These are phyloP conservation scores for Lichtheimia corymbifera DNA, from an alignment of 371 early-diverging fungal genomes.

Conservation along the genomic window DNA sequence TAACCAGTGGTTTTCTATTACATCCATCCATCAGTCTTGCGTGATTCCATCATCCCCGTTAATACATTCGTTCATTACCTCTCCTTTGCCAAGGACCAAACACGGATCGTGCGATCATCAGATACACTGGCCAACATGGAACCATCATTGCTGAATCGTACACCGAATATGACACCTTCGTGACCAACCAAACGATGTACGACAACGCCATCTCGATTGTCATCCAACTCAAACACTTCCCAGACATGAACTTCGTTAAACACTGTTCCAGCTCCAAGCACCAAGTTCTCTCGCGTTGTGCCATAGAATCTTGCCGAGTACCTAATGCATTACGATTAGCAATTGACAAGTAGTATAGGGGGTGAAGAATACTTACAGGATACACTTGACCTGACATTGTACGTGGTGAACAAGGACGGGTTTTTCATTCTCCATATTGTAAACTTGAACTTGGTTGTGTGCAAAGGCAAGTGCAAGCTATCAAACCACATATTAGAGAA, in stretches of 20 bases:
- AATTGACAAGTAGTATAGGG: not conserved
- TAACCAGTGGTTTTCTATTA: slow-evolving; percentile 41
- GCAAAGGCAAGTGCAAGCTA: slow-evolving; percentile 69
- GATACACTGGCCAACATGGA: slow-evolving; percentile 69
- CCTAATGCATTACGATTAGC: slow-evolving; percentile 11
- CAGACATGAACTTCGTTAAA: slow-evolving; percentile 83
- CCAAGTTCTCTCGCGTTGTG: slow-evolving; percentile 41
- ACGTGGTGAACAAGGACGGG: slow-evolving; percentile 28
- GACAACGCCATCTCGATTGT: slow-evolving; percentile 50
- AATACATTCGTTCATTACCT: not conserved
- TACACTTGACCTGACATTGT: slow-evolving; percentile 63
- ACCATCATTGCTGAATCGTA: slow-evolving; percentile 70
- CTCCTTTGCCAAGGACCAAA: slow-evolving; percentile 62
- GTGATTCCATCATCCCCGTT: not conserved
- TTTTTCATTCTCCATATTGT: slow-evolving; percentile 14
- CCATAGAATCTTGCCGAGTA: slow-evolving; percentile 76
- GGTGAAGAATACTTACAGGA: slow-evolving; percentile 49
- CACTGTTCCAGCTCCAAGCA: slow-evolving; percentile 81
- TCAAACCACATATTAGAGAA: not conserved
- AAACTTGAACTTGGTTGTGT: slow-evolving; percentile 75
- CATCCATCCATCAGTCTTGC: not conserved
- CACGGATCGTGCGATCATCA: slow-evolving; percentile 83
- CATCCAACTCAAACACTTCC: slow-evolving; percentile 42
- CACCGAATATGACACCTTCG: slow-evolving; percentile 82
- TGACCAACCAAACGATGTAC: slow-evolving; percentile 60